phyloP scores from a whole-genome alignment of 768 basidiomycete species.

The Clitopilus passeckerianus region DNA sequence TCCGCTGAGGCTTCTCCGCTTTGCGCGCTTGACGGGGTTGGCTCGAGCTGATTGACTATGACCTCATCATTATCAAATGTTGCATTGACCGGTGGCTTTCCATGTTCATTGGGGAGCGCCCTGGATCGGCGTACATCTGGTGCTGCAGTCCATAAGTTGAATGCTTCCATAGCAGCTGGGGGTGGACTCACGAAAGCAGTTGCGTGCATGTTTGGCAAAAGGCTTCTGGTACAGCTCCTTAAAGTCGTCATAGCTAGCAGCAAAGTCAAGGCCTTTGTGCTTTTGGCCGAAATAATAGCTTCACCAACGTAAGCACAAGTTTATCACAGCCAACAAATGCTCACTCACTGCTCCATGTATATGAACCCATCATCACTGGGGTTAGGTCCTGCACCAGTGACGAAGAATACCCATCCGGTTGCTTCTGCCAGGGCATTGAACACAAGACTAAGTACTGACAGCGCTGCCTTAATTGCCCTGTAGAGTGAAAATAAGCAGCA shows the following conservation, averaged over 20 bases:
- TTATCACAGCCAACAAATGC: background rate
- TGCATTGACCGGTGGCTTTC: background rate
- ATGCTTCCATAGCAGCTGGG: background rate
- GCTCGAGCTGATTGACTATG: background rate
- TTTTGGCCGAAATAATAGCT: background rate
- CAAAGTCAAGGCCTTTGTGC: background rate
- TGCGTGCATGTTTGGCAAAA: background rate
- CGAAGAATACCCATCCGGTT: constrained; percentile 9
- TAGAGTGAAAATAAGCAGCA: background rate
- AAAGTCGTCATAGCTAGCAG: background rate
- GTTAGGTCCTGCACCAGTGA: constrained; percentile 3
- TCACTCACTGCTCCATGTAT: constrained; percentile 6
- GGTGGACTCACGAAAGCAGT: background rate
- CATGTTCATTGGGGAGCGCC: background rate
- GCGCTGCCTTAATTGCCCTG: constrained; percentile 1
- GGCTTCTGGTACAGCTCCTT: background rate
- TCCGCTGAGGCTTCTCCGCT: too few species aligned
- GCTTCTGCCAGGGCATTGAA: constrained; percentile 4
- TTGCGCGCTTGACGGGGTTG: too few species aligned
- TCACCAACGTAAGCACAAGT: background rate
- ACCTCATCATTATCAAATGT: background rate
- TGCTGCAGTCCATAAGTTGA: background rate
- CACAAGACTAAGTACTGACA: background rate
- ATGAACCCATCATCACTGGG: constrained; percentile 3
- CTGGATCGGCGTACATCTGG: background rate